Evolutionary conservation across 2,329 filamentous ascomycete species (phyloP).

Genomic region (Xylaria polymorpha): DNA sequence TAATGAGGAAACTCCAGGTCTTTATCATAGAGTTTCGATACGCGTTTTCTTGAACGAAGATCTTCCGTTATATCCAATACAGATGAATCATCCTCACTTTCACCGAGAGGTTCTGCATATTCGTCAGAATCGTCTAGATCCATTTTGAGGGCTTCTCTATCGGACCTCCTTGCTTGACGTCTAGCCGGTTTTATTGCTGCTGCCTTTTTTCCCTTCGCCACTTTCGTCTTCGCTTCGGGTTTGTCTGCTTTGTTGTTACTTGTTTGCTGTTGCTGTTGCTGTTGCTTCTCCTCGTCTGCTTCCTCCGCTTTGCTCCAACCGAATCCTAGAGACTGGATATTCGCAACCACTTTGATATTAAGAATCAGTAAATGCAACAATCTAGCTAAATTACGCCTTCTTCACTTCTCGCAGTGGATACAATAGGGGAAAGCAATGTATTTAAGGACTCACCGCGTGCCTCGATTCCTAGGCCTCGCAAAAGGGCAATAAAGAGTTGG

Average conservation of each 20-base stretch:
- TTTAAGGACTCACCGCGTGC: slow-evolving; percentile 63
- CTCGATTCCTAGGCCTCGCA: slow-evolving; percentile 84
- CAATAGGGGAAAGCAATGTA: background rate
- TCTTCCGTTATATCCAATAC: slow-evolving; percentile 66
- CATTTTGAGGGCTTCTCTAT: slow-evolving; percentile 46
- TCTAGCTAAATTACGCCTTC: background rate
- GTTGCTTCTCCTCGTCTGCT: slow-evolving; percentile 65
- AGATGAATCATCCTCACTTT: slow-evolving; percentile 70
- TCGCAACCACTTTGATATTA: slow-evolving; percentile 71
- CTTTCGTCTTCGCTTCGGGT: slow-evolving; percentile 54
- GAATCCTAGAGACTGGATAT: slow-evolving; percentile 86
- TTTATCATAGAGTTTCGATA: slow-evolving; percentile 70
- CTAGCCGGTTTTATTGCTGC: slow-evolving; percentile 42
- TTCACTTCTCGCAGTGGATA: background rate
- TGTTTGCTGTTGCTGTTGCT: slow-evolving; percentile 35
- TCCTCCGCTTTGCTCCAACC: slow-evolving; percentile 91
- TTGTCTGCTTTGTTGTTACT: slow-evolving; percentile 35
- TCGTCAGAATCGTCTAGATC: slow-evolving; percentile 60
- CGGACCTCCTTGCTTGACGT: slow-evolving; percentile 42
- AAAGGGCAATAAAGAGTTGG: slow-evolving; percentile 87
- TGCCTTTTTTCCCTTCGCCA: slow-evolving; percentile 35
- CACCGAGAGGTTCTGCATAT: slow-evolving; percentile 58
- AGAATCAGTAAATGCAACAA: slow-evolving; percentile 13
- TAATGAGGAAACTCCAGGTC: slow-evolving; percentile 89
- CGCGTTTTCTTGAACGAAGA: slow-evolving; percentile 55